phyloP scores from a whole-genome alignment of 2,329 filamentous ascomycete species.

The Xylariaceae sp. region DNA sequence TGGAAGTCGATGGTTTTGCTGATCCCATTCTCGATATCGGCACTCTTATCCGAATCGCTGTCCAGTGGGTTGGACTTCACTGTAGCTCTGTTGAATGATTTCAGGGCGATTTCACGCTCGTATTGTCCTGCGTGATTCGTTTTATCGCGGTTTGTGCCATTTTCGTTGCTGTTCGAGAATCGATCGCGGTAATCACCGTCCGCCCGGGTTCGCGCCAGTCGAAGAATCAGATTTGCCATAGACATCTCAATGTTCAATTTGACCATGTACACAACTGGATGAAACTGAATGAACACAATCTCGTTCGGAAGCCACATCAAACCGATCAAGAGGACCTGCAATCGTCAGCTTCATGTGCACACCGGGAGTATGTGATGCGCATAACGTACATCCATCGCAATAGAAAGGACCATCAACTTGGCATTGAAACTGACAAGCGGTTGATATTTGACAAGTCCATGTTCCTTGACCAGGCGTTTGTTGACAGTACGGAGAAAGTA shows the following conservation, averaged over 20 bases:
- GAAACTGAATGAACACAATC: slow-evolving; percentile 15
- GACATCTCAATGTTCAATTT: slow-evolving; percentile 21
- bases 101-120: slow-evolving; percentile 2
- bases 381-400: slow-evolving; percentile 42
- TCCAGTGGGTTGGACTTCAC: neutral
- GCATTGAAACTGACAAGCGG: slow-evolving; percentile 46
- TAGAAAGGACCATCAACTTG: slow-evolving; percentile 43
- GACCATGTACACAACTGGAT: slow-evolving; percentile 14
- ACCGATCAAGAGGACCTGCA: slow-evolving; percentile 16
- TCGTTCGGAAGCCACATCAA: slow-evolving; percentile 12
- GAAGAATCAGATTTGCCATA: slow-evolving; percentile 4
- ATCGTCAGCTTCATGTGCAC: slow-evolving; percentile 2
- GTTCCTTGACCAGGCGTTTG: slow-evolving; percentile 40
- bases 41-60: slow-evolving; percentile 1
- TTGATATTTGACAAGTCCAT: slow-evolving; percentile 45
- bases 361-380: neutral
- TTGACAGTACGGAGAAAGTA: slow-evolving; percentile 47
- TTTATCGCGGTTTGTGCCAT: neutral
- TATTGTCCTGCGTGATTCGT: neutral
- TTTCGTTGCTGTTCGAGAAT: neutral
- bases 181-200: neutral
- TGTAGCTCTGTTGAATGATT: slow-evolving; percentile 1
- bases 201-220: neutral
- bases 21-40: neutral
- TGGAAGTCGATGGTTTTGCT: slow-evolving; percentile 1